Base-by-base conservation (phyloP, 2,329 filamentous ascomycete species). In the Pleomassaria siparia region DNA sequence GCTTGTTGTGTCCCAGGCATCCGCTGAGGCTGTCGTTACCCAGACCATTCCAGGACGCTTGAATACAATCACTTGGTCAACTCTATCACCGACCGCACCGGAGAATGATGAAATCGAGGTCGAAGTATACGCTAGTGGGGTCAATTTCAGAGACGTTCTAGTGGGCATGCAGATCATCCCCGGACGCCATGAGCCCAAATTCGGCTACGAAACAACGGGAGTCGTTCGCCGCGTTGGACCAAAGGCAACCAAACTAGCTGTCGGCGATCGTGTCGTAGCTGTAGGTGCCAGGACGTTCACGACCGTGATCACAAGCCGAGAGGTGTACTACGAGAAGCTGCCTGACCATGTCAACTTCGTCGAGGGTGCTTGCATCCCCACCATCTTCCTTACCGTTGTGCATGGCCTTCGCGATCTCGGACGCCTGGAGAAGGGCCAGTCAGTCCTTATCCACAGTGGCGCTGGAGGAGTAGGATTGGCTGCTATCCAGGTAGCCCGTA, bases 71-170 rank as follows among this genome's bases (percentile, higher is more conserved):
- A 20, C 18, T 4, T 46, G 43, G 43, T n/a, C n/a, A n/a, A 21
- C 20, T 8, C 3, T 4, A 12, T 35, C 7, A n/a, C 39, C 46
- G 37, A n/a, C 22, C 11, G 15, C 7, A 1, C 41, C 60, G n/a
- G 21, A 40, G 5, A 46, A 41, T 2, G 50, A 64, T 15, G n/a
- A 49, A 10, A 50, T 64, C 3, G 51, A 60, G 28, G 32, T 63
- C 4, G 53, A 64, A 20, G 33, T 57, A 0, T n/a, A 44, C 18
- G 44, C 48, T 5, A 46, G 36, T 6, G 59, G 59, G 0, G 6
- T 63, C 12, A 60, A 62, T 28, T 71, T 72, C 54, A 67, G 49
- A 33, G 53, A 56, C 37, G 49, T 56, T 15, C 16, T 52, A 3
- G 40, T 50, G 8, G 36, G 29, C 3, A 52, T 49, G 49, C 72